phyloP scores from a whole-genome alignment of 2,329 filamentous ascomycete genomes.

The Ascochyta clinopodiicola region DNA sequence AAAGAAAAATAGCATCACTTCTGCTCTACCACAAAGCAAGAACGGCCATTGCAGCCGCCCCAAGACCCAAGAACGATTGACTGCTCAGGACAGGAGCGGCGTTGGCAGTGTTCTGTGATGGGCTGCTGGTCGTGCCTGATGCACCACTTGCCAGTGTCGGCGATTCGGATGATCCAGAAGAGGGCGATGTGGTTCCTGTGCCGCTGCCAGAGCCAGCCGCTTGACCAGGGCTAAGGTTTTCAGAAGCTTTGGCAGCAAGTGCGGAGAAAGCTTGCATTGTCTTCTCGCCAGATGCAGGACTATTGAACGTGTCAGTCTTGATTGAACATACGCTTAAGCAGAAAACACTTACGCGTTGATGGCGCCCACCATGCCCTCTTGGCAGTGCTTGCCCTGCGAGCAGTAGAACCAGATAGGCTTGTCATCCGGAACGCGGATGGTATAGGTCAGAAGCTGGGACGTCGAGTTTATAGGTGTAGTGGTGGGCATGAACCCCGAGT shows the following conservation, averaged over 20 bases:
- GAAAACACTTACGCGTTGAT: conserved; percentile 72
- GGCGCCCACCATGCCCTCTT: conserved; percentile 76
- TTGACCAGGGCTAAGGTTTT: conserved; percentile 53
- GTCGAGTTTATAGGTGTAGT: conserved; percentile 35
- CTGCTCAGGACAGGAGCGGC: conserved; percentile 29
- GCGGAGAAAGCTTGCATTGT: conserved; percentile 44
- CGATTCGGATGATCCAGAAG: conserved; percentile 16
- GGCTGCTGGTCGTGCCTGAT: conserved; percentile 18
- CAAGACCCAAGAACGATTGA: conserved; percentile 36
- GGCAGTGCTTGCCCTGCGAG: conserved; percentile 75
- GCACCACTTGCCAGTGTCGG: conserved; percentile 17
- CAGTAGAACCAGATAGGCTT: conserved; percentile 83
- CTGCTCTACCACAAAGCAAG: conserved; percentile 34
- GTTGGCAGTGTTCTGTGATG: conserved; percentile 37
- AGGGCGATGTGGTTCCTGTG: conserved; percentile 17
- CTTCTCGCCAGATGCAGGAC: conserved; percentile 43
- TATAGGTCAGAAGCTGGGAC: conserved; percentile 68
- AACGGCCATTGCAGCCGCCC: conserved; percentile 33
- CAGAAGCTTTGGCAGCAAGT: conserved; percentile 48
- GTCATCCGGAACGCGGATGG: conserved; percentile 70
- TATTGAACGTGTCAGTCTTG: conserved; percentile 28
- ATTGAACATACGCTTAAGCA: not conserved
- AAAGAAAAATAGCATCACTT: not conserved
- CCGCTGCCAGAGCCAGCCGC: conserved; percentile 27
- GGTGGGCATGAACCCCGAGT: conserved; percentile 69